Conservation (phyloP, 1,284 basidiomycete species). For the Ustilago sp. region DNA sequence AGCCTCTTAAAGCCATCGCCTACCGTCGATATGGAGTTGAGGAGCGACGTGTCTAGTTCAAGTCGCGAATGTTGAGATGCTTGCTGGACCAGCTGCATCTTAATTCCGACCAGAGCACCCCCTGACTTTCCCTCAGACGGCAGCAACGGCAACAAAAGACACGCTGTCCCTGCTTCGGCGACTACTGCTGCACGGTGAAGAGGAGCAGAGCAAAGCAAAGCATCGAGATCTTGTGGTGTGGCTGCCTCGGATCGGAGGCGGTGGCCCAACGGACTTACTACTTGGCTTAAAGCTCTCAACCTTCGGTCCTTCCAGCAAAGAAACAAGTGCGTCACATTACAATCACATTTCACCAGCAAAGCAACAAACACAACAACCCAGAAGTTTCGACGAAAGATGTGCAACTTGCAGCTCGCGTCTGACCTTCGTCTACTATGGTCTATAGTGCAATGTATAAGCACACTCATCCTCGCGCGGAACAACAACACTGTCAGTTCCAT, state of each 20-base stretch:
- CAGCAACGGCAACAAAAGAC: no score
- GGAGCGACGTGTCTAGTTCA: no score
- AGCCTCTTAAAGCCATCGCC: background rate
- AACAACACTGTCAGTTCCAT: background rate
- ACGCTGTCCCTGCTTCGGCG: background rate
- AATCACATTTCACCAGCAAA: slow-evolving; percentile 8
- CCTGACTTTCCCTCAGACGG: no score
- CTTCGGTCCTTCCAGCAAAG: background rate
- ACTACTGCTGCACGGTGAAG: background rate
- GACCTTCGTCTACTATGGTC: no score
- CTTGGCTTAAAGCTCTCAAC: background rate
- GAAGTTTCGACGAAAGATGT: slow-evolving; percentile 8
- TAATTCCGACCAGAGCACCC: no score
- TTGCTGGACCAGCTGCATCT: no score
- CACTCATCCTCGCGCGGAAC: background rate
- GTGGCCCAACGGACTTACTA: background rate
- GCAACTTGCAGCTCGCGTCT: slow-evolving; percentile 14
- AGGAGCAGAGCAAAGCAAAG: background rate
- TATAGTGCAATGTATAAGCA: background rate
- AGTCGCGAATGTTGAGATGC: no score
- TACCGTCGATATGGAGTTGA: no score
- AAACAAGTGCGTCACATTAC: background rate
- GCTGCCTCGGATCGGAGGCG: slow-evolving; percentile 5
- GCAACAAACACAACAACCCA: background rate
- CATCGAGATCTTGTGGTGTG: background rate